Percentiles rank a stretch among this genome's conserved stretches.
Conservation (phyloP, 305 asterid genomes). For the Euphrasia arctica region DNA sequence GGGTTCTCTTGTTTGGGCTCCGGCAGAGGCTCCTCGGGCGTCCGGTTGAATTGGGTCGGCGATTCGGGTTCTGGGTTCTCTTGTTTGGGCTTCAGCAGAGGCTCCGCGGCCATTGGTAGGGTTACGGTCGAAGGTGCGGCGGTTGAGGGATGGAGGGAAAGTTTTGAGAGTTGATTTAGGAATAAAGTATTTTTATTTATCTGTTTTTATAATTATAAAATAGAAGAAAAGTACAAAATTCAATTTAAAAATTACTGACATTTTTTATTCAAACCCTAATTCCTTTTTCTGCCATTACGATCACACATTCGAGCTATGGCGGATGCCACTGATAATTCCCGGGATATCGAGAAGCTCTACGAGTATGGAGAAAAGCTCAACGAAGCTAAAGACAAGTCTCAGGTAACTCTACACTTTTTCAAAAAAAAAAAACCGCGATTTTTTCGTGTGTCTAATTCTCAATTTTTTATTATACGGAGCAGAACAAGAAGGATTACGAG, state of each 20-base stretch:
- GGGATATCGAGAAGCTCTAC: constrained; percentile 84
- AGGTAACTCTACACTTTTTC: constrained; percentile 35
- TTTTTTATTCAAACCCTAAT: constrained; percentile 32
- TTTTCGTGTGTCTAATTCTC: not conserved
- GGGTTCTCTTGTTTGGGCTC: constrained; percentile 26
- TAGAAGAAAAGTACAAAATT: no score
- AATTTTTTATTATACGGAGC: constrained; percentile 23
- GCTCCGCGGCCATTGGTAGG: constrained; percentile 21
- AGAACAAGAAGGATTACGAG: constrained; percentile 75
- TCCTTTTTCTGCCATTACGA: constrained; percentile 12
- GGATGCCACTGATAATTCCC: constrained; percentile 48
- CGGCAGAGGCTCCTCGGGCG: constrained; percentile 20
- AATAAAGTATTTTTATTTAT: no score
- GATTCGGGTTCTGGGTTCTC: constrained; percentile 21
- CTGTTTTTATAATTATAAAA: no score
- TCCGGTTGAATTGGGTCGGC: constrained; percentile 19
- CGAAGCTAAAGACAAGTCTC: constrained; percentile 79
- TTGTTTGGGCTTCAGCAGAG: constrained; percentile 21
- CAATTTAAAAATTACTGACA: no score
- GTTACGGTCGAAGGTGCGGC: not conserved
- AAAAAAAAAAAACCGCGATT: not conserved
- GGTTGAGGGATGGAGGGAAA: not conserved
- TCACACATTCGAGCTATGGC: constrained; percentile 37
- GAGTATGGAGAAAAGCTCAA: constrained; percentile 73
- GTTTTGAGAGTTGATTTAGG: no score